Base-by-base conservation (phyloP, 768 basidiomycete species). In the Leccinum longicurvipes region DNA sequence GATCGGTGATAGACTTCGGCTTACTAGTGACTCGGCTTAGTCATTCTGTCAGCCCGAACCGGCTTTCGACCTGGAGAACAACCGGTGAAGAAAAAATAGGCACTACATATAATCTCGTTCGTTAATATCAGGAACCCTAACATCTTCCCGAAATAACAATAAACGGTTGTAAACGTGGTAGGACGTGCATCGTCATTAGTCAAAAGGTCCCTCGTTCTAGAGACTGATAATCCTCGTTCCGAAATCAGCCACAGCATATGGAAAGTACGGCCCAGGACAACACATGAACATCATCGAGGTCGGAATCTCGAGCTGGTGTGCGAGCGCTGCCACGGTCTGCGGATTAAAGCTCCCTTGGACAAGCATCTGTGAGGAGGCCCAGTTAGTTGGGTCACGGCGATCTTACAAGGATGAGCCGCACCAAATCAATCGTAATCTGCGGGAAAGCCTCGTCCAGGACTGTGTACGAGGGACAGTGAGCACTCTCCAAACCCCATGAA, bases 361-460 rank as follows among this genome's bases (percentile, higher is more conserved):
- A 2, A 83, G 65, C 27, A 82, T 68, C 82, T 83, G 55, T 6
- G 10, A 56, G 34, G 7, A 24, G 34, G 34, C 11, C 51, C 3
- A 47, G 15, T 23, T 45, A 23, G 21, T 4, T 24, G 6, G 15
- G 55, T 47, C 45, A 23, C 5, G 19, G 12, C 11, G 17, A 11
- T 31, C 8, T 44, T 28, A 9, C 17, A 17, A 41, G 15, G 42
- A 14, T 29, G 15, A 51, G 24, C 47, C 0, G 28, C 54, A 85
- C 82, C 44, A 85, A 71, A 61, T 86, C 85, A 34, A 86, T 73
- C 0, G 85, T 86, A 11, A 84, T 79, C 54, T 82, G 78, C 1
- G 85, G 85, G 57, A 86, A 87, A 1, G 80, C 82, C 68, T 85
- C 82, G 55, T 86, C 82, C 28, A 84, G 66, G 50, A 83, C 79